Base-by-base conservation (phyloP, 768 basidiomycete genomes). In the Collybia nuda region DNA sequence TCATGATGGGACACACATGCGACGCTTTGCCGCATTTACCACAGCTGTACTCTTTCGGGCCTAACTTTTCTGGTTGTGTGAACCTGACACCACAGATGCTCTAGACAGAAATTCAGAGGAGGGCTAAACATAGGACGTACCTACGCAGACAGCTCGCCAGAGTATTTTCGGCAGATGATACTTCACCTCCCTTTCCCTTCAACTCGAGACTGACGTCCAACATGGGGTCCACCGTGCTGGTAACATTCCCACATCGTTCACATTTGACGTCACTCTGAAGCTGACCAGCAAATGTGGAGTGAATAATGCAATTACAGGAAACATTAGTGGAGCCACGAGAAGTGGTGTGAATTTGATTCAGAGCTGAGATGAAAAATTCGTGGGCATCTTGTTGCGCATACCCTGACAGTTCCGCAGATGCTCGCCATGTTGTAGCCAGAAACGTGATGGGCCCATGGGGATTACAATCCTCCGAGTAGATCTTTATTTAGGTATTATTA, bases 371-470 rank as follows among this genome's bases (percentile, higher is more conserved):
- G 66, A 92, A 90, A 62, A 85, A 88, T 65, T 92, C 88, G 73
- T 95, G 93, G 2, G 93, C 91, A 54, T 98, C 95, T 62, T 96
- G 96, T 65, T 98, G 96, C 0, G 91, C 84, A 61, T 98, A 93
- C 2, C 94, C 95, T 4, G 92, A 83, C 22, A 98, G 74, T 53
- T 96, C 93, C 0, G 86, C 69, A 0, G 88, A 85, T 54, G 77
- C 79, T 57, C 77, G 82, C 95, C 94, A 98, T 28, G 88, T 90
- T 22, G 88, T 85, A 12, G 85, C 77, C 6, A 98, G 78, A 63
- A 98, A 88, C 2, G 84, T 83, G 2, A 86, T 82, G 0, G 96
- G 95, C 0, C 90, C 93, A 57, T 84, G 88, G 0, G 93, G 85
- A 6, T 74, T 66, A 8, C 70, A 64, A 54, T 82, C 82, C 3